These are phyloP conservation scores for Fagopyrum homotropicum DNA, from an alignment of 148 eudicot species.

Conservation along the genomic window DNA sequence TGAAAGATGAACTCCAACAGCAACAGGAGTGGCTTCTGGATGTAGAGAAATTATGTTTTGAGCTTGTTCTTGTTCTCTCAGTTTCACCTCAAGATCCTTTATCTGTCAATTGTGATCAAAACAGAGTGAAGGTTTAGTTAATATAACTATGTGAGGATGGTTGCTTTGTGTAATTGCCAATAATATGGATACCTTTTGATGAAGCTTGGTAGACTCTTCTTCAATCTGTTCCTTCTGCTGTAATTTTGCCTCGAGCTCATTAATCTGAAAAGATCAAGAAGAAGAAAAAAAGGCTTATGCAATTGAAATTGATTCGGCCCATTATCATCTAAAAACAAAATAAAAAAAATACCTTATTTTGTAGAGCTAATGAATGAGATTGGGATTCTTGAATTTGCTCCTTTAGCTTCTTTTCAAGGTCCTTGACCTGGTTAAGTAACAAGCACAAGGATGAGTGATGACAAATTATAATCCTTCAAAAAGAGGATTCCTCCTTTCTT, in stretches of 20 bases:
- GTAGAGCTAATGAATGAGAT: slow-evolving; percentile 37
- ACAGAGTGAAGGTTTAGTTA: not conserved
- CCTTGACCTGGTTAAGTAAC: slow-evolving; percentile 43
- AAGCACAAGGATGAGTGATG: not conserved
- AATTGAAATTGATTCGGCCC: not conserved
- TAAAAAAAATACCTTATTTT: slow-evolving; percentile 44
- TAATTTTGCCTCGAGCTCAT: slow-evolving; percentile 59
- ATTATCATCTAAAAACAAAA: not conserved
- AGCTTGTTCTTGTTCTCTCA: slow-evolving; percentile 7
- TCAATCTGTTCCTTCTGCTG: slow-evolving; percentile 36
- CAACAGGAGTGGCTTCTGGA: slow-evolving; percentile 8
- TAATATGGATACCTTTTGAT: slow-evolving; percentile 45
- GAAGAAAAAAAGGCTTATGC: not conserved
- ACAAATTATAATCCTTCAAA: not conserved
- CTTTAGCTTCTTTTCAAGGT: slow-evolving; percentile 68
- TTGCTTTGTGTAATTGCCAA: not conserved
- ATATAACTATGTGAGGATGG: not conserved
- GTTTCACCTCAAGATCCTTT: slow-evolving; percentile 2
- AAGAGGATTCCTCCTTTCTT: not conserved
- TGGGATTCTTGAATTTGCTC: slow-evolving; percentile 55
- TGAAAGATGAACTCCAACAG: not conserved
- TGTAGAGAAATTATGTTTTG: not conserved
- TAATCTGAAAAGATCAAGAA: slow-evolving; percentile 33
- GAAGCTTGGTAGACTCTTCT: slow-evolving; percentile 39
- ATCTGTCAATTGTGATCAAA: not conserved